phyloP scores from a whole-genome alignment of 371 early-diverging fungal species.

The Saksenaea vasiformis region DNA sequence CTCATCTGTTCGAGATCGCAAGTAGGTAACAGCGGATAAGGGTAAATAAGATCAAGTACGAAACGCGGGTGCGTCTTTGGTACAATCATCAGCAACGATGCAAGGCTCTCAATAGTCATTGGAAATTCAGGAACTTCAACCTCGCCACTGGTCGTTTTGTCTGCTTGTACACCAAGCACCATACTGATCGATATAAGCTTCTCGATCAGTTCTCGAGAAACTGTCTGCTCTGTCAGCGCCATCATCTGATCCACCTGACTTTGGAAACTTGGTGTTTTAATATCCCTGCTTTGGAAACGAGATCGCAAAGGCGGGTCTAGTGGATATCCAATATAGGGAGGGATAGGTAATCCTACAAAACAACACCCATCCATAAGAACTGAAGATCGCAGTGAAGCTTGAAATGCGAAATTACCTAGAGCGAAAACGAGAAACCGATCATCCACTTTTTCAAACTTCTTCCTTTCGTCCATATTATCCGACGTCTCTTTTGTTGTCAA shows the following conservation, averaged over 20 bases:
- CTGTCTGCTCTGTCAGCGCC: conserved; percentile 27
- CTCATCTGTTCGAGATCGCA: conserved; percentile 65
- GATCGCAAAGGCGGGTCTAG: conserved; percentile 85
- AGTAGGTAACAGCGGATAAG: conserved; percentile 65
- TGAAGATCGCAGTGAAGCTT: not conserved
- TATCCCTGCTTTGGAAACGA: conserved; percentile 76
- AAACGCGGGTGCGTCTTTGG: conserved; percentile 60
- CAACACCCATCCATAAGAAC: not conserved
- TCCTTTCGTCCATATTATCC: conserved; percentile 35
- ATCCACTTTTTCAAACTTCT: conserved; percentile 72
- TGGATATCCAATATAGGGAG: conserved; percentile 79
- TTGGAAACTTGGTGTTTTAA: conserved; percentile 61
- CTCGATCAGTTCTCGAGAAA: conserved; percentile 47
- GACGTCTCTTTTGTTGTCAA: conserved; percentile 65
- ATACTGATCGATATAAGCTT: conserved; percentile 63
- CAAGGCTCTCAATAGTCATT: conserved; percentile 58
- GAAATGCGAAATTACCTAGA: conserved; percentile 44
- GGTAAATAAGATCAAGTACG: conserved; percentile 67
- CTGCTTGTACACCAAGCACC: conserved; percentile 57
- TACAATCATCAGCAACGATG: conserved; percentile 48
- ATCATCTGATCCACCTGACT: conserved; percentile 62
- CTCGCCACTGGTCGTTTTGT: conserved; percentile 41
- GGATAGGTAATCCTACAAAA: conserved; percentile 67
- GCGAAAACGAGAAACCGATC: conserved; percentile 79
- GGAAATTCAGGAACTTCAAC: conserved; percentile 77